Evolutionary conservation across 768 basidiomycete genomes (phyloP), one percentile per base, ranked within the genome.

Genomic region (Boletus rubescentipes): DNA sequence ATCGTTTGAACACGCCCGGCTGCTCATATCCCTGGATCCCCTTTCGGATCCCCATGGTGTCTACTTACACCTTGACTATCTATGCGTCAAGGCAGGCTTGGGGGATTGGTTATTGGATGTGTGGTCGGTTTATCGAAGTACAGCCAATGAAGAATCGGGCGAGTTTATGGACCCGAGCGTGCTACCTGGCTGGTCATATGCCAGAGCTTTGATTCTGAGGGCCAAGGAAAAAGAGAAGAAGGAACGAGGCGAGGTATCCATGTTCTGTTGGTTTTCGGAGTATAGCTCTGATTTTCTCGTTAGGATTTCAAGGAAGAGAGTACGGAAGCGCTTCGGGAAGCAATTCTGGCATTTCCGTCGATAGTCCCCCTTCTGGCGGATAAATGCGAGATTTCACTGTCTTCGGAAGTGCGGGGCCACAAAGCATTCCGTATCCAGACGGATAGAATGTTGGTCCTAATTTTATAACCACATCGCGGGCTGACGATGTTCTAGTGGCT

Each of bases 31-130:
- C 9, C 78, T 98, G 1, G 93, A 97, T 65, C 92, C 95, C 0
- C 81, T 81, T 73, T 77, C 76, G n/a, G 94, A 96, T 62, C 95
- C 95, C 0, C 94, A 97, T 62, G 94, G 93, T 2, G 81, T 87
- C 2, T 72, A 88, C 2, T 74, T 94, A 12, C 87, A 92, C 63
- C 77, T 98, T 2, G 94, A 99, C 61, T 89, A 86, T 64, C 76
- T 98, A 20, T 85, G 91, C 0, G 73, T 93, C 55, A 96, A 94
- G 67, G 79, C 87, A 0, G 84, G 85, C 26, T 87, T 94, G 82
- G 66, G 77, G 11, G 75, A 85, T 38, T 98, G 94, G 95, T 66
- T 98, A 10, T 67, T 94, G 40, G 83, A 89, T 36, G 67, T 90
- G 34, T 89, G 75, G 64, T 29, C 55, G 5, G 63, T 67, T 20